Conservation (phyloP, 257 asterid species). For the Jacaranda copaia region DNA sequence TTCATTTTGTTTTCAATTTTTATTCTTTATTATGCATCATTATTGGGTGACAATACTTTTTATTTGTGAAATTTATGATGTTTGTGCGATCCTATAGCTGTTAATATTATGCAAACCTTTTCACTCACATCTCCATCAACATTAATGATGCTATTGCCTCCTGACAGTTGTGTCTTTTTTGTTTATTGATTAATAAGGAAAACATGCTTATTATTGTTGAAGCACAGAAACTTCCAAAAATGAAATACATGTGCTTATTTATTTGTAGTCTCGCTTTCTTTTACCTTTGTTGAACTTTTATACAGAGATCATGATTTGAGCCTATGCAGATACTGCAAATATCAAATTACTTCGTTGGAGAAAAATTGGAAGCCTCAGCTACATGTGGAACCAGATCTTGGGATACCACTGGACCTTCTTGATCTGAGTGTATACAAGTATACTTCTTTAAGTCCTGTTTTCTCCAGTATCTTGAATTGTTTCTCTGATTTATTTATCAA, state of each 20-base stretch:
- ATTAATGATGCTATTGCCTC: neutral
- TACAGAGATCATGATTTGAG: conserved; percentile 29
- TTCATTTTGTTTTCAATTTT: conserved; percentile 12
- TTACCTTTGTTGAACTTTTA: neutral
- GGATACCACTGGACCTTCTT: conserved; percentile 96
- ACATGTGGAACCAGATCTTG: conserved; percentile 94
- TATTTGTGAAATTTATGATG: conserved; percentile 10
- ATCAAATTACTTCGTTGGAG: conserved; percentile 86
- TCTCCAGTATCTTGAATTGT: no score
- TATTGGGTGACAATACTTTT: neutral
- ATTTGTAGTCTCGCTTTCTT: conserved; percentile 16
- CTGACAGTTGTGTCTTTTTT: neutral
- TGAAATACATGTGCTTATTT: neutral
- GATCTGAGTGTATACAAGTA: conserved; percentile 97
- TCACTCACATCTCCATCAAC: neutral
- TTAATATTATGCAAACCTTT: neutral
- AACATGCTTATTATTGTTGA: neutral
- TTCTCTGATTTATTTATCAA: conserved; percentile 37
- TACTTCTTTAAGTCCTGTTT: conserved; percentile 11
- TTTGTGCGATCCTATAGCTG: neutral
- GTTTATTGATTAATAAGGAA: neutral
- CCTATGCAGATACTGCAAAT: conserved; percentile 81
- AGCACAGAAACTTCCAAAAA: neutral
- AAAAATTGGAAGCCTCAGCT: conserved; percentile 93
- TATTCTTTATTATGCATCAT: conserved; percentile 8